Conservation (phyloP, 2,329 filamentous ascomycete species). For the Cylindrodendrum hubeiense region DNA sequence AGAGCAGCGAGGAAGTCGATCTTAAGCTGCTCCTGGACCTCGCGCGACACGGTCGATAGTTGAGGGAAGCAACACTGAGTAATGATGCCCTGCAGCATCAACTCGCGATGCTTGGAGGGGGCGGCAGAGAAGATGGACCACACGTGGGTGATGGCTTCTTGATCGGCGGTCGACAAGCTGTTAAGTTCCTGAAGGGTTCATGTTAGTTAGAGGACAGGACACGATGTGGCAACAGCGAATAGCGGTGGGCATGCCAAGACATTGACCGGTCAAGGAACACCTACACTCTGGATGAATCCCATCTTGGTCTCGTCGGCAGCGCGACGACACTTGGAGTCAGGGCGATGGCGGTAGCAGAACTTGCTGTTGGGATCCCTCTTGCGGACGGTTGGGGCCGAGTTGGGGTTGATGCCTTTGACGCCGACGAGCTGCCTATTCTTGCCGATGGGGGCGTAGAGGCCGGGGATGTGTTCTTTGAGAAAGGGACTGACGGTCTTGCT, state of each 20-base stretch:
- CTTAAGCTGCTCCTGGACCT: slow-evolving; percentile 93
- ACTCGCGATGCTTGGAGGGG: slow-evolving; percentile 90
- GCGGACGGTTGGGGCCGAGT: slow-evolving; percentile 43
- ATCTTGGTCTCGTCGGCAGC: slow-evolving; percentile 96
- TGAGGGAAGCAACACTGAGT: slow-evolving; percentile 98
- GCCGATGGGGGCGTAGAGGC: slow-evolving; percentile 85
- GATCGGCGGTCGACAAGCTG: slow-evolving; percentile 83
- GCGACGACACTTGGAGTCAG: slow-evolving; percentile 92
- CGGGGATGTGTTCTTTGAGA: slow-evolving; percentile 89
- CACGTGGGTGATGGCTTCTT: slow-evolving; percentile 95
- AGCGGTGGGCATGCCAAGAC: background rate
- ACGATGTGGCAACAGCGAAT: background rate
- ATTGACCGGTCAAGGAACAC: slow-evolving; percentile 46
- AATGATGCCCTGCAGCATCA: slow-evolving; percentile 97
- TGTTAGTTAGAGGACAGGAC: slow-evolving; percentile 13
- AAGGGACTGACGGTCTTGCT: slow-evolving; percentile 88
- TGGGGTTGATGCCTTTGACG: slow-evolving; percentile 25
- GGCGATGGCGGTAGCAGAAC: slow-evolving; percentile 95
- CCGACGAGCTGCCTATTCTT: slow-evolving; percentile 57
- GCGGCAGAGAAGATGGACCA: slow-evolving; percentile 98
- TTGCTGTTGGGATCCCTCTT: slow-evolving; percentile 80
- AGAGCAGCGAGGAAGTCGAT: slow-evolving; percentile 95
- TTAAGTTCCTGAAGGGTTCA: slow-evolving; percentile 75
- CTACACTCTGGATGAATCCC: slow-evolving; percentile 90
- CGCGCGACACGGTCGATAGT: slow-evolving; percentile 90